Percentiles rank a stretch among this genome's conserved stretches.
Conservation (phyloP, 2,329 filamentous ascomycete species). For the Zasmidium angulare region DNA sequence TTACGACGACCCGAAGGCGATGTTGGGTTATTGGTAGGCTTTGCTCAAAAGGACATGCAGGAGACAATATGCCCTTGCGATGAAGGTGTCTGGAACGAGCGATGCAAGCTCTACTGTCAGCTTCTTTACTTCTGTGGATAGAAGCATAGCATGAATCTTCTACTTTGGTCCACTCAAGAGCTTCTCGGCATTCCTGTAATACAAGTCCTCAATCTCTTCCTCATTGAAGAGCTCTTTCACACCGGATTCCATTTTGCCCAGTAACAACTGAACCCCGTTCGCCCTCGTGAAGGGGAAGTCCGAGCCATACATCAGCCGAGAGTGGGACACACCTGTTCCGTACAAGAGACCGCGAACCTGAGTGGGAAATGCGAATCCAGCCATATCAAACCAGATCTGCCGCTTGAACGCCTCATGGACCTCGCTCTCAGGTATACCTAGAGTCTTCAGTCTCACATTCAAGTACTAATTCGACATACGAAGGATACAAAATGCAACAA, state of each 20-base stretch:
- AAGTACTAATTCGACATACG: no score
- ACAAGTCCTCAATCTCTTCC: conserved; percentile 39
- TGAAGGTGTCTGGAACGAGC: no score
- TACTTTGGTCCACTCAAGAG: conserved; percentile 7
- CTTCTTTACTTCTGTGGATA: not conserved
- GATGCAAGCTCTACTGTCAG: no score
- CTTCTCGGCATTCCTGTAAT: conserved; percentile 40
- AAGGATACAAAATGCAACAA: no score
- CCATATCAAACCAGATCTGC: conserved; percentile 55
- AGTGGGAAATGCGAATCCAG: conserved; percentile 50
- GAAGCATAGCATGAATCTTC: not conserved
- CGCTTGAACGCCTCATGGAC: conserved; percentile 35
- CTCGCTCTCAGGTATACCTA: conserved; percentile 28
- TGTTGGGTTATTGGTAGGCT: not conserved
- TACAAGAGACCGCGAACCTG: conserved; percentile 52
- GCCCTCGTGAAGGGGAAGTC: conserved; percentile 53
- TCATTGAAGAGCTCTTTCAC: conserved; percentile 39
- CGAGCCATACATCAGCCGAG: conserved; percentile 53
- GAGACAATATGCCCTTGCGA: no score
- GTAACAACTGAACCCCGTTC: conserved; percentile 38
- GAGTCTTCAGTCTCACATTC: not conserved
- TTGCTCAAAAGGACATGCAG: no score
- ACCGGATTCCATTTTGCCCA: conserved; percentile 43
- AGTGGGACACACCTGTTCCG: conserved; percentile 38
- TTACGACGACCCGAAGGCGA: no score